A percentile compares a stretch with the other conserved stretches of the same genome.
These are phyloP conservation scores for Penicillium sclerotigenum DNA, from an alignment of 2,329 filamentous ascomycete species.

Conservation along the genomic window DNA sequence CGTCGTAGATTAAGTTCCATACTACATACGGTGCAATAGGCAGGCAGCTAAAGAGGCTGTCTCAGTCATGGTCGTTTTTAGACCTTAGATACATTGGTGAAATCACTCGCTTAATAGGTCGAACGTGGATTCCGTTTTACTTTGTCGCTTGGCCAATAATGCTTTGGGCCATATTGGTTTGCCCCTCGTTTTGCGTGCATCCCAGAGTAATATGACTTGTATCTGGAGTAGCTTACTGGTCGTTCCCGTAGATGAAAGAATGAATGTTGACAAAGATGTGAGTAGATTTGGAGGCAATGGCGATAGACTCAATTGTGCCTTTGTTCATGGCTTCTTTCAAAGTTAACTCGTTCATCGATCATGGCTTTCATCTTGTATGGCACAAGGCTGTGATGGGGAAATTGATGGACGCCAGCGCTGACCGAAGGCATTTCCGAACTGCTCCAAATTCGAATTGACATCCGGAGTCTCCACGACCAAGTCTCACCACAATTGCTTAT, in stretches of 20 bases:
- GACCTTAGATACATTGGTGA: background rate
- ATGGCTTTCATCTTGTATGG: slow-evolving; percentile 5
- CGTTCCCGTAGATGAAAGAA: background rate
- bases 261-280: slow-evolving; percentile 5
- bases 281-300: background rate
- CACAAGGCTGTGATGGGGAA: background rate
- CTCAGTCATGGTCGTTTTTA: background rate
- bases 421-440: background rate
- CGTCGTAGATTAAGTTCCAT: background rate
- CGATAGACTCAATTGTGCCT: background rate
- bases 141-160: background rate
- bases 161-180: too few relatives aligned
- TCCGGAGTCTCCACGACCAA: background rate
- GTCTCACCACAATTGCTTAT: background rate
- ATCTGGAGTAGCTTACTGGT: background rate
- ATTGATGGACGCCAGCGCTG: background rate
- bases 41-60: background rate
- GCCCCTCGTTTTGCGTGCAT: background rate
- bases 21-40: background rate
- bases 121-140: background rate
- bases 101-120: background rate
- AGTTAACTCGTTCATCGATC: background rate
- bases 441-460: background rate
- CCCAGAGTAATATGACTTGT: background rate
- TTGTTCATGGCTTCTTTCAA: background rate